phyloP scores from a whole-genome alignment of 768 basidiomycete species.

The Tulasnella sp. region DNA sequence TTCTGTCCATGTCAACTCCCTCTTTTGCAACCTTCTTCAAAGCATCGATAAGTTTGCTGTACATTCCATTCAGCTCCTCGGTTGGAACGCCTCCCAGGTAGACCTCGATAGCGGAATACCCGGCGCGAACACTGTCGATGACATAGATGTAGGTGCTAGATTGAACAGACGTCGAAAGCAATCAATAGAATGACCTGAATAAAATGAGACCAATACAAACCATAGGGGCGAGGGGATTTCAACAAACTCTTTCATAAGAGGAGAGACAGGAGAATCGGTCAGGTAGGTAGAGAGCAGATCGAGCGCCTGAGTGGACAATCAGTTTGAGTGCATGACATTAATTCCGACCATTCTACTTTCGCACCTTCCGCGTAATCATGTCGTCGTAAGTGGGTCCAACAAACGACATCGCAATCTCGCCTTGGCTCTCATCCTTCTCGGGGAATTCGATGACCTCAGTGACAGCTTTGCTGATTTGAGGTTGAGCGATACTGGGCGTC shows the following conservation, averaged over 20 bases:
- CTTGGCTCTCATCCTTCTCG: slow-evolving; percentile 92
- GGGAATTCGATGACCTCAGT: slow-evolving; percentile 84
- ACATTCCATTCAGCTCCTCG: slow-evolving; percentile 71
- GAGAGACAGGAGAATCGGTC: slow-evolving; percentile 64
- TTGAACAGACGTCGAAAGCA: slow-evolving; percentile 20
- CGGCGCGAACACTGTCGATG: slow-evolving; percentile 69
- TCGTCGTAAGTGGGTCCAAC: slow-evolving; percentile 71
- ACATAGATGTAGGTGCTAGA: slow-evolving; percentile 81
- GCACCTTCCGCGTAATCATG: slow-evolving; percentile 68
- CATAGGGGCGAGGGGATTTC: slow-evolving; percentile 89
- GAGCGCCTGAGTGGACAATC: slow-evolving; percentile 54
- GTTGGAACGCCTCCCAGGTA: slow-evolving; percentile 81
- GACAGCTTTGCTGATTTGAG: slow-evolving; percentile 50
- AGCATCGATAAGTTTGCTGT: slow-evolving; percentile 61
- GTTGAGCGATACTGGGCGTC: slow-evolving; percentile 66
- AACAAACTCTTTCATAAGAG: slow-evolving; percentile 72
- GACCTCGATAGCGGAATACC: slow-evolving; percentile 65
- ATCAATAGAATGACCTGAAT: neutral
- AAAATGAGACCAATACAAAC: slow-evolving; percentile 43
- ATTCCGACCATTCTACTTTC: slow-evolving; percentile 6
- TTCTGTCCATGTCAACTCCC: slow-evolving; percentile 86
- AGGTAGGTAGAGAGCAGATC: slow-evolving; percentile 85
- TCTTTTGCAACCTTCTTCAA: slow-evolving; percentile 64
- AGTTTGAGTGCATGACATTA: neutral
- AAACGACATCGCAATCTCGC: slow-evolving; percentile 75